These are phyloP conservation scores for Salix purpurea DNA, from an alignment of 345 rosid genomes.

Conservation along the genomic window DNA sequence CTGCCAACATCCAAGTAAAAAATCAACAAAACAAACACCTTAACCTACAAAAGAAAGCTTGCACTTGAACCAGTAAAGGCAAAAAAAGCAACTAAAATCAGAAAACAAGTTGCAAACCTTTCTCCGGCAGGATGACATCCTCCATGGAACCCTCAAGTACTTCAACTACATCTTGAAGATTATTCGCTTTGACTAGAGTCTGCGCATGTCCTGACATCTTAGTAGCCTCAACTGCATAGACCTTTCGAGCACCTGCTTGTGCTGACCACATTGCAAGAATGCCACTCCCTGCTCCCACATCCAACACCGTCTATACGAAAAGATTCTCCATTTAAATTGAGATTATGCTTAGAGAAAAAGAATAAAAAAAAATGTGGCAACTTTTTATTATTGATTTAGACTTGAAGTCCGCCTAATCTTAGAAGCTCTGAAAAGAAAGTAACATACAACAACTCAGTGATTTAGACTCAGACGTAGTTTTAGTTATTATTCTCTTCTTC, in stretches of 20 bases:
- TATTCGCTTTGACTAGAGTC: constrained; percentile 67
- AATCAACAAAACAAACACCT: neutral
- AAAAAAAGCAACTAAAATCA: neutral
- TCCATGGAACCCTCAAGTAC: constrained; percentile 85
- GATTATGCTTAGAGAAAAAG: too few relatives aligned
- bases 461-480: neutral
- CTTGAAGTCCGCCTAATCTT: constrained; percentile 3
- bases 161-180: constrained; percentile 68
- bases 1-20: constrained; percentile 38
- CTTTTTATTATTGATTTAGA: too few relatives aligned
- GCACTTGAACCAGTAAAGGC: neutral
- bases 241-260: constrained; percentile 97
- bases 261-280: constrained; percentile 99
- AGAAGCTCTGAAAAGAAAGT: neutral
- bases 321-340: neutral
- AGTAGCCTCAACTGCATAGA: constrained; percentile 95
- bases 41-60: neutral
- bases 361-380: too few relatives aligned
- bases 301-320: constrained; percentile 68
- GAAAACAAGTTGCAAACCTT: constrained; percentile 41
- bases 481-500: neutral
- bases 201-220: constrained; percentile 94
- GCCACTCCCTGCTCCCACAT: constrained; percentile 98
- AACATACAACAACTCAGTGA: neutral
- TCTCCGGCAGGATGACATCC: constrained; percentile 78